Evolutionary conservation across 164 flowering plant genomes (phyloP).

Genomic region (Chimonanthus praecox): DNA sequence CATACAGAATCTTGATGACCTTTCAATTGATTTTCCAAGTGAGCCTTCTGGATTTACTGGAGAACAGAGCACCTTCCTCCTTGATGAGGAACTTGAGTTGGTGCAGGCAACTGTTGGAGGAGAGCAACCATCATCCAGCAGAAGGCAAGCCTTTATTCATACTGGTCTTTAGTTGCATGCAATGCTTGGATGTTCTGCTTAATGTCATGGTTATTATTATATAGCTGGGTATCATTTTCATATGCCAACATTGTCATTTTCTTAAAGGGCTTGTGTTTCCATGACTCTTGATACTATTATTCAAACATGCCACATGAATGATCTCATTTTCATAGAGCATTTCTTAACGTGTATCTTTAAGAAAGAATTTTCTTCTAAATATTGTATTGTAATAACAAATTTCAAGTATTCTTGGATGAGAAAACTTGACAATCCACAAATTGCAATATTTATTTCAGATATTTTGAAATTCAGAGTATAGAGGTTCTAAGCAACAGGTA

Average conservation of each 20-base stretch:
- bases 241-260: not conserved
- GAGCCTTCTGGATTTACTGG: slow-evolving; percentile 10
- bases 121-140: slow-evolving; percentile 26
- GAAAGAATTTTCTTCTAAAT: no score
- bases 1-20: slow-evolving; percentile 20
- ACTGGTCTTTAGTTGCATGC: not conserved
- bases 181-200: not conserved
- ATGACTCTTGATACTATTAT: not conserved
- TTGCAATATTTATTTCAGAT: no score
- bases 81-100: slow-evolving; percentile 86
- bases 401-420: no score
- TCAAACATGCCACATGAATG: not conserved
- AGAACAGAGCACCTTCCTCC: slow-evolving; percentile 57
- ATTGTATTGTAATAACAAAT: no score
- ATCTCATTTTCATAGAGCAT: not conserved
- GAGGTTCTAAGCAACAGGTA: no score
- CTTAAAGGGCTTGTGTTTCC: not conserved
- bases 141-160: slow-evolving; percentile 36
- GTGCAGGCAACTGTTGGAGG: slow-evolving; percentile 39
- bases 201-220: not conserved
- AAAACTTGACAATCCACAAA: no score
- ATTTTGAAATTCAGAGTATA: no score
- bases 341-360: no score
- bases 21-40: slow-evolving; percentile 47
- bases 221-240: no score